Evolutionary conservation across 305 asterid genomes (phyloP).

Genomic region (Fraxinus sp.): DNA sequence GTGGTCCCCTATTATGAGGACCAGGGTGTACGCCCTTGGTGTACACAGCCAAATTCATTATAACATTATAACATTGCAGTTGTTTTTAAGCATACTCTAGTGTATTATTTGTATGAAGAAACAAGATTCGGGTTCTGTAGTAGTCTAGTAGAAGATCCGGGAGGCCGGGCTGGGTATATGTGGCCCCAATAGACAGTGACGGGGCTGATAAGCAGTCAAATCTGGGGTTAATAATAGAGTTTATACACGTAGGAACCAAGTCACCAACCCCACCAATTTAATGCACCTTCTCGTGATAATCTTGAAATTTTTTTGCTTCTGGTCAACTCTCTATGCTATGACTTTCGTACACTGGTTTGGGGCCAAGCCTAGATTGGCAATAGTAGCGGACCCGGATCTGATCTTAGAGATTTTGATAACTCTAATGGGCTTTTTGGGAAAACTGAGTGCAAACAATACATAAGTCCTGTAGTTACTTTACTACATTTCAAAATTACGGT

Average conservation of each 20-base stretch:
- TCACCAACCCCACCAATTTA: conserved; percentile 13
- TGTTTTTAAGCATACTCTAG: too few relatives aligned
- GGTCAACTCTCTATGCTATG: conserved; percentile 37
- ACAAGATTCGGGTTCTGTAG: too few relatives aligned
- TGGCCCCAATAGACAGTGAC: too few relatives aligned
- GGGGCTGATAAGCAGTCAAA: too few relatives aligned
- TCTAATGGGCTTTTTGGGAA: conserved; percentile 29
- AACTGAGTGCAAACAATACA: background rate
- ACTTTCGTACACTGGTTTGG: conserved; percentile 47
- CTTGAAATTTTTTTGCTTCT: conserved; percentile 9
- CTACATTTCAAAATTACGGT: too few relatives aligned
- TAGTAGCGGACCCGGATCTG: conserved; percentile 36
- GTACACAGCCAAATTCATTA: too few relatives aligned
- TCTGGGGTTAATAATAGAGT: background rate
- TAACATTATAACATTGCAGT: background rate
- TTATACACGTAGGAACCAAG: background rate
- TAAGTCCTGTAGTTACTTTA: too few relatives aligned
- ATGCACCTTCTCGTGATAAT: conserved; percentile 16
- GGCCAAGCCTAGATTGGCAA: conserved; percentile 36
- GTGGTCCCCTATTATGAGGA: too few relatives aligned
- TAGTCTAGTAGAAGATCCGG: too few relatives aligned
- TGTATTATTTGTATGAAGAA: too few relatives aligned
- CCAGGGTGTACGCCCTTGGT: too few relatives aligned
- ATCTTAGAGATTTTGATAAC: conserved; percentile 39
- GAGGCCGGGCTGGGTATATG: too few relatives aligned